Conservation (phyloP, 176 grass and related monocot genomes). For the Cenchrus fungigraminus region DNA sequence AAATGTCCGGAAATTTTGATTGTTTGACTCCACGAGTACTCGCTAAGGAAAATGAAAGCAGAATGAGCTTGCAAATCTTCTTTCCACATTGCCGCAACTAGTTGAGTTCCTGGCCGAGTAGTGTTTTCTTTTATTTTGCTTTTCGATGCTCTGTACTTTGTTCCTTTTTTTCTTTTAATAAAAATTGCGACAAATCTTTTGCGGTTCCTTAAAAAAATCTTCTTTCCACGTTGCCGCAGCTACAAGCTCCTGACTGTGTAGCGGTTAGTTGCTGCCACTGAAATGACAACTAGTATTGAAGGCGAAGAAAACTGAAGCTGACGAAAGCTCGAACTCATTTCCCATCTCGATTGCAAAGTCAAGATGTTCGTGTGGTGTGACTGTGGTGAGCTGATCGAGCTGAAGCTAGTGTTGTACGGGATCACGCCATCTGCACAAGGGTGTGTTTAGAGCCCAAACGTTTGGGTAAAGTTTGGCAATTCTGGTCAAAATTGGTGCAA, state of each 20-base stretch:
- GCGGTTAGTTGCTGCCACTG: not conserved
- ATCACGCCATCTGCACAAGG: not conserved
- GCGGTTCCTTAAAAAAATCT: too few species aligned
- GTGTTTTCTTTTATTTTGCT: too few species aligned
- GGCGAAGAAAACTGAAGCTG: not conserved
- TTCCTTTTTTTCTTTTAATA: too few species aligned
- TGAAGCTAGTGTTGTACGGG: not conserved
- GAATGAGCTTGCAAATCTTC: not conserved
- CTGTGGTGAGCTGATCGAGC: not conserved
- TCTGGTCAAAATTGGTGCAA: too few species aligned
- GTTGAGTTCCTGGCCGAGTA: too few species aligned
- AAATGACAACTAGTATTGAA: not conserved
- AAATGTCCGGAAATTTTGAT: not conserved
- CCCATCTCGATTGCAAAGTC: not conserved
- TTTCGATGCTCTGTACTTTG: too few species aligned
- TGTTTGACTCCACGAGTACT: not conserved
- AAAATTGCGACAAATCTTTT: too few species aligned
- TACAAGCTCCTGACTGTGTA: not conserved
- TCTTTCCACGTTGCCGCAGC: not conserved
- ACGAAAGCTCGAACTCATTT: not conserved
- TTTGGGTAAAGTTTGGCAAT: too few species aligned
- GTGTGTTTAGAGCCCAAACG: too few species aligned
- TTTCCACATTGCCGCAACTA: not conserved
- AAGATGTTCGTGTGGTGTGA: not conserved
- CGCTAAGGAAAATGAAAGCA: not conserved